Evolutionary conservation across 768 basidiomycete genomes (phyloP), one percentile per base, ranked within the genome.

Genomic region (Mycena galopus): DNA sequence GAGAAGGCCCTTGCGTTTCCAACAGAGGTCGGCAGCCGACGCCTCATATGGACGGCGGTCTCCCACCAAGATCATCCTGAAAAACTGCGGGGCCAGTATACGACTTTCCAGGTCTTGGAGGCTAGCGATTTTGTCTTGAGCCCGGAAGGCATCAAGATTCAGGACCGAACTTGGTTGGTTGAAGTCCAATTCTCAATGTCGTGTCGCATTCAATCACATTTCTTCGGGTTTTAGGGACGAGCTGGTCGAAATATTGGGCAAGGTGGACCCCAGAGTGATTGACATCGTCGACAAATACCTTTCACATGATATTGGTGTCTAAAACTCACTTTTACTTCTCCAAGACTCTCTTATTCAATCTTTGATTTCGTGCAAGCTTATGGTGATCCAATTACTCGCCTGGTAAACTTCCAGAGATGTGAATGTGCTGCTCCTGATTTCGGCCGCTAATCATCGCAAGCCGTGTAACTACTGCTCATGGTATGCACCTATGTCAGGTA

Each of bases 1-100:
- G 50, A 73, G 29, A 2, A 2, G n/a, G n/a, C 68, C 9, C n/a
- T 79, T 2, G 78, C 75, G 25, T 73, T 73, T 27, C 62, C 75
- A 4, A 42, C 78, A 12, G 76, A 79, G 42, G 65, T 71, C 19
- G 78, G 78, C 14, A 74, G 76, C 60, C n/a, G n/a, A n/a, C n/a
- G n/a, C n/a, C n/a, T n/a, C n/a, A n/a, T n/a, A n/a, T n/a, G n/a
- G n/a, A n/a, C 72, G 78, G 78, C 78, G n/a, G 39, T 79, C 14
- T 62, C 29, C 2, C n/a, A 67, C 23, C 30, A n/a, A 1, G 56
- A 67, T 12, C n/a, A 69, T 11, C 67, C 67, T 16, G 57, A 69
- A 2, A 33, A 57, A 10, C 30, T 77, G 25, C 76, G 67, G 16
- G 78, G 78, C 21, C 33, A 44, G 53, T 78, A 70, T 33, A 29